phyloP scores from a whole-genome alignment of 2,329 filamentous ascomycete species.

The Akanthomyces uredinophilus region DNA sequence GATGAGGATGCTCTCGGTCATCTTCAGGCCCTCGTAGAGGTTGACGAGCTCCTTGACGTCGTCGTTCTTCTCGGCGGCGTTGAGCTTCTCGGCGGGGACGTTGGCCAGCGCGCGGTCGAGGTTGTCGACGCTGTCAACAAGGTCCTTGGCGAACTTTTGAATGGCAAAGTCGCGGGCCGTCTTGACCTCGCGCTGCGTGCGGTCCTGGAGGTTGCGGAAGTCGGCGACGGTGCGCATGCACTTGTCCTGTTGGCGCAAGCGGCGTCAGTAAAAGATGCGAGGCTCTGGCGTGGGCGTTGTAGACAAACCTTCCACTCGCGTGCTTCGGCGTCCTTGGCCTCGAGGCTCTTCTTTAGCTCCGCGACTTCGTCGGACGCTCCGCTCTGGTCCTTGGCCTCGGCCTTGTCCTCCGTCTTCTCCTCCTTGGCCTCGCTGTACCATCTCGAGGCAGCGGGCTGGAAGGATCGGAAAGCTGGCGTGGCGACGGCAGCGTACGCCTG shows the following conservation, averaged over 20 bases:
- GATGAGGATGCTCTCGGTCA: slow-evolving; percentile 89
- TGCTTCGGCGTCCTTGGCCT: slow-evolving; percentile 47
- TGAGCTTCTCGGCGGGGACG: slow-evolving; percentile 70
- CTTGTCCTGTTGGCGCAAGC: slow-evolving; percentile 63
- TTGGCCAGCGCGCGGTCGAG: slow-evolving; percentile 84
- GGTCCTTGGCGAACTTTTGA: slow-evolving; percentile 89
- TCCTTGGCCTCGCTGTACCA: slow-evolving; percentile 48
- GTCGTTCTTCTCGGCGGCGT: slow-evolving; percentile 43
- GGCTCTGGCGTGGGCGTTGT: background rate
- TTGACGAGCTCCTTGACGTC: slow-evolving; percentile 67
- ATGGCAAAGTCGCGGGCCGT: slow-evolving; percentile 87
- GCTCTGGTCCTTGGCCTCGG: slow-evolving; percentile 23
- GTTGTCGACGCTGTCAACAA: slow-evolving; percentile 94
- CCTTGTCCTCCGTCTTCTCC: slow-evolving; percentile 21
- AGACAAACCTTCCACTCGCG: slow-evolving; percentile 76
- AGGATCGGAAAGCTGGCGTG: slow-evolving; percentile 32
- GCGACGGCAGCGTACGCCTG: slow-evolving; percentile 34
- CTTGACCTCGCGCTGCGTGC: slow-evolving; percentile 86
- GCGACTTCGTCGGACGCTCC: slow-evolving; percentile 33
- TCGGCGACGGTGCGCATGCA: slow-evolving; percentile 92
- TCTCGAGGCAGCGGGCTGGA: slow-evolving; percentile 32
- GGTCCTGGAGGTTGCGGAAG: slow-evolving; percentile 96
- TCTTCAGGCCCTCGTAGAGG: slow-evolving; percentile 84
- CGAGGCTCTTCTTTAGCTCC: slow-evolving; percentile 46
- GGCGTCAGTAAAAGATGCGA: background rate